Conservation (phyloP, 306 rosid species). For the Spatholobus suberectus region DNA sequence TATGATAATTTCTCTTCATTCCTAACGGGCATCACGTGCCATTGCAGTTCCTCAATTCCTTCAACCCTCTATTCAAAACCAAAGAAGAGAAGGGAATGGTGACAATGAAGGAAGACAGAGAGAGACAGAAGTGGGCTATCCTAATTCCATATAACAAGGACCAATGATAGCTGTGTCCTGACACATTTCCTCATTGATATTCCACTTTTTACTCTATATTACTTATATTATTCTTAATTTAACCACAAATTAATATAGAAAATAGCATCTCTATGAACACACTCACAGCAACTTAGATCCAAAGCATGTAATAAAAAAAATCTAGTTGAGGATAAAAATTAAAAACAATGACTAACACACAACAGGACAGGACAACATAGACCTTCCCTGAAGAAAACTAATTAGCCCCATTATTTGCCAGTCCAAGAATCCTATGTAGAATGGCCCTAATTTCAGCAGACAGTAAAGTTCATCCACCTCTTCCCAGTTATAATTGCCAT, state of each 20-base stretch:
- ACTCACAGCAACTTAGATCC: constrained; percentile 16
- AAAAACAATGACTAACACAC: constrained; percentile 47
- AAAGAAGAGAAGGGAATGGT: background rate
- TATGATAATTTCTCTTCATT: constrained; percentile 38
- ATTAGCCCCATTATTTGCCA: constrained; percentile 20
- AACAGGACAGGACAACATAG: constrained; percentile 49
- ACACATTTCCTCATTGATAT: constrained; percentile 45
- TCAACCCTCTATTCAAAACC: background rate
- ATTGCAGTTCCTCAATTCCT: constrained; percentile 36
- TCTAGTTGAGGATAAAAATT: constrained; percentile 44
- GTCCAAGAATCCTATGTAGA: constrained; percentile 58
- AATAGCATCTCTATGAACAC: constrained; percentile 30
- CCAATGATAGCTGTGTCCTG: constrained; percentile 44
- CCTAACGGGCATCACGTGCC: constrained; percentile 67
- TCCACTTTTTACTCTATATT: constrained; percentile 27
- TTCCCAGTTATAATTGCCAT: constrained; percentile 23
- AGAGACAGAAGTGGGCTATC: constrained; percentile 25
- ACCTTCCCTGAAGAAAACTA: constrained; percentile 43
- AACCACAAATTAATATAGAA: background rate
- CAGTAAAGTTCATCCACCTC: constrained; percentile 24
- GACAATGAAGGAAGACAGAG: background rate
- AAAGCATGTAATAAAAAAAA: constrained; percentile 28
- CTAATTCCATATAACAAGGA: constrained; percentile 37
- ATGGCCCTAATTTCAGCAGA: constrained; percentile 29
- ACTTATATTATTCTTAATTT: background rate